Base-by-base conservation (phyloP, 2,329 filamentous ascomycete species). In the Ophiostoma triangulosporum region DNA sequence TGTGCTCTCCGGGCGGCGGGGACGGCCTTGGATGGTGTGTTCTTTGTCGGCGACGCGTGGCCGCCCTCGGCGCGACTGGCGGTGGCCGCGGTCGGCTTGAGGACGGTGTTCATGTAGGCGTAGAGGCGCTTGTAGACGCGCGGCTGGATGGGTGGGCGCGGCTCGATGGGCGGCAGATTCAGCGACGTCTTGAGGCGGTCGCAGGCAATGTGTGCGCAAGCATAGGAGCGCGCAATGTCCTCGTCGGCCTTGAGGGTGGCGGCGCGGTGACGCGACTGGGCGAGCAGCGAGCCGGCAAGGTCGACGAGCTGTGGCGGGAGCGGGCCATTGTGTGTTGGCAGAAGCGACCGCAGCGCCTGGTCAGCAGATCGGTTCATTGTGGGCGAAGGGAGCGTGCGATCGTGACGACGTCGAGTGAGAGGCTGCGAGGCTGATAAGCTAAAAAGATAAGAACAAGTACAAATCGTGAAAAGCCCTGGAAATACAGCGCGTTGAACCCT, bases 151-250 rank as follows among this genome's bases (percentile, higher is more conserved):
- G 89, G 89, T 2, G 89, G 87, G 4, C 81, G 77, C 3, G 84
- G 78, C 58, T 86, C 79, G 55, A 90, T 83, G 1, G 82, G 77
- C 0, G 90, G 89, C 7, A 95, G 79, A 63, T 89, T 80, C 45
- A 95, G 77, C 0, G 74, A 66, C 53, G 82, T 84, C 63, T 89
- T 90, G 36, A 95, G 73, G 86, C 87, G 80, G 61, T 91, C 88
- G 64, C 90, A 97, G 20, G 93, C 93, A 56, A 98, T 78, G 67
- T 95, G 84, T 14, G 87, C 86, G 65, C 89, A 95, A 4, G 84
- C 86, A 66, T 93, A 93, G 4, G 79, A 76, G 20, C 90, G 78
- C n/a, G 84, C 88, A 59, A 93, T 81, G 66, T 96, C 90, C 66
- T 95, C 89, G 54, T 94, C 88, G 3, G 82, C 76, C 64, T 89